A percentile compares a stretch with the other conserved stretches of the same genome.
Conservation (phyloP, 192 early-diverging fungal genomes). For the Coemansia sp. region DNA sequence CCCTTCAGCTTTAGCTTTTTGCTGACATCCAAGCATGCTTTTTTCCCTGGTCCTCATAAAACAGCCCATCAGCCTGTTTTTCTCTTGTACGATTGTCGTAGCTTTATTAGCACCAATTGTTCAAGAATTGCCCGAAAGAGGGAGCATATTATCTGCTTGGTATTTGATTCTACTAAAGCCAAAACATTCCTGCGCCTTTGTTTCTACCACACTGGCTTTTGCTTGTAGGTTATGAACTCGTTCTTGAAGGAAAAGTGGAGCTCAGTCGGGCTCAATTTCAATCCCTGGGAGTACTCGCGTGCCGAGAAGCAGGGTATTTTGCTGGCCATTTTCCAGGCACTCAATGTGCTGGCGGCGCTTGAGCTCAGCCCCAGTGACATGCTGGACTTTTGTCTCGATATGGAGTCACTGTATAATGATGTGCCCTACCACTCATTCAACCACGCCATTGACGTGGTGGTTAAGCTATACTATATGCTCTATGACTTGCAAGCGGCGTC, state of each 20-base stretch:
- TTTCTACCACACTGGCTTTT: neutral
- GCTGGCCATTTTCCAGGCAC: conserved; percentile 70
- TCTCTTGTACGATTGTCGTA: conserved; percentile 3
- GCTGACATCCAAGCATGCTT: neutral
- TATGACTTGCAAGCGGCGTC: conserved; percentile 64
- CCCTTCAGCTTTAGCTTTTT: neutral
- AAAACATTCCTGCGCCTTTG: neutral
- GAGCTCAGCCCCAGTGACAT: conserved; percentile 63
- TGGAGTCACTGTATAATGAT: conserved; percentile 76
- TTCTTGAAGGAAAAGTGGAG: conserved; percentile 36
- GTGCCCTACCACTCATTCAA: conserved; percentile 91
- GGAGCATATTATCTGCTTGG: too few species aligned
- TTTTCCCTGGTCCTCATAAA: too few species aligned
- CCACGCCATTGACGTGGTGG: conserved; percentile 87
- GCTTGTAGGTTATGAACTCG: conserved; percentile 42
- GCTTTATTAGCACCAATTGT: too few species aligned
- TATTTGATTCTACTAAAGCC: conserved; percentile 9
- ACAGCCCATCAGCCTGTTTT: neutral
- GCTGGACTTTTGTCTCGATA: conserved; percentile 81
- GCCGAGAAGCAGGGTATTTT: conserved; percentile 82
- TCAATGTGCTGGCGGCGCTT: conserved; percentile 62
- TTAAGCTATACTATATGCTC: conserved; percentile 78
- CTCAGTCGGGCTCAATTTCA: conserved; percentile 52
- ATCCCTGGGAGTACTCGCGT: conserved; percentile 62
- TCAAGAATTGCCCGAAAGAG: too few species aligned